A percentile compares a stretch with the other conserved stretches of the same genome.
These are phyloP conservation scores for Pouteria glomerata DNA, from an alignment of 148 eudicot genomes.

Conservation along the genomic window DNA sequence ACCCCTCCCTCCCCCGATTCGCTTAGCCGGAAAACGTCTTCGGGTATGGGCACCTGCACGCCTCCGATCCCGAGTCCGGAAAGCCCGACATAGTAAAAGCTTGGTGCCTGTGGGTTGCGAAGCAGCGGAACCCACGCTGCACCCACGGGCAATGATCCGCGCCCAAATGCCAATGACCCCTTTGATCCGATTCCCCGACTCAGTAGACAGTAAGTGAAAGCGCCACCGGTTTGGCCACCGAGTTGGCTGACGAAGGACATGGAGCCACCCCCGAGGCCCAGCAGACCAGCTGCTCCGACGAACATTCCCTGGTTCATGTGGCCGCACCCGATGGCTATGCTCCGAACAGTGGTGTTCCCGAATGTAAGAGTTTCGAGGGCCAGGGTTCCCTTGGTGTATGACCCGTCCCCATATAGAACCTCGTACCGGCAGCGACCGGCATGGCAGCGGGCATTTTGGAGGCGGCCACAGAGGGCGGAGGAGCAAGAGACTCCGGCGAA, in stretches of 20 bases:
- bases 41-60: conserved; percentile 47
- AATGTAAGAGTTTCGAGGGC: conserved; percentile 77
- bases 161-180: conserved; percentile 76
- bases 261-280: conserved; percentile 83
- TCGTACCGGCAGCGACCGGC: conserved; percentile 62
- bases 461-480: conserved; percentile 50
- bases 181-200: conserved; percentile 60
- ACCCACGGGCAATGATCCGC: conserved; percentile 61
- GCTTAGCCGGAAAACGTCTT: conserved; percentile 31
- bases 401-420: conserved; percentile 78
- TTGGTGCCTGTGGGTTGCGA: conserved; percentile 56
- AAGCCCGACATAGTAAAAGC: conserved; percentile 64
- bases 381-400: conserved; percentile 75
- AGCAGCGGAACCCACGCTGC: conserved; percentile 81
- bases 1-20: conserved; percentile 69
- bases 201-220: conserved; percentile 69
- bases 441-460: conserved; percentile 54
- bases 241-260: conserved; percentile 83
- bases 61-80: conserved; percentile 87
- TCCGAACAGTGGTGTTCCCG: conserved; percentile 38
- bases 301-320: conserved; percentile 85
- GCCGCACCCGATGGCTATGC: conserved; percentile 89
- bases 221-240: conserved; percentile 80
- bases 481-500: conserved; percentile 56
- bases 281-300: conserved; percentile 76